Conservation (phyloP, 371 early-diverging fungal species). For the Smittium culicis region DNA sequence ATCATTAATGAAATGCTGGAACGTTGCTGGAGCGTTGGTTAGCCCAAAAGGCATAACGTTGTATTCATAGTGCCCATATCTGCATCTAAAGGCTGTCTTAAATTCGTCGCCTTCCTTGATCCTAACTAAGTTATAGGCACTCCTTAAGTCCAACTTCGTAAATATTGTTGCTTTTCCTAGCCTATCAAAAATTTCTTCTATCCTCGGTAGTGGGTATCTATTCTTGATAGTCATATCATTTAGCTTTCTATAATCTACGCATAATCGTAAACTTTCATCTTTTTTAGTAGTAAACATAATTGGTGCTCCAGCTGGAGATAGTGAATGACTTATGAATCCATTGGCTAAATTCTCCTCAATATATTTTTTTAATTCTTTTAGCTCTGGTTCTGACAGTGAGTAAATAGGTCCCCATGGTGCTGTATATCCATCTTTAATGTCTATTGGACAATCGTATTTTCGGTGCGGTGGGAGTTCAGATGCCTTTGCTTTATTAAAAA, state of each 20-base stretch:
- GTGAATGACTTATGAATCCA: conserved; percentile 11
- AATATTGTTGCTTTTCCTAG: conserved; percentile 18
- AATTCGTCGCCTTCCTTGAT: conserved; percentile 17
- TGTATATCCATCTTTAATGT: neutral
- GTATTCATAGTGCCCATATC: conserved; percentile 32
- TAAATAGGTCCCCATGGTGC: conserved; percentile 12
- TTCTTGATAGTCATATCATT: conserved; percentile 34
- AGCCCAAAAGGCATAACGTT: conserved; percentile 40
- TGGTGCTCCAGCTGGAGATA: conserved; percentile 38
- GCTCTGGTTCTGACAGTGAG: conserved; percentile 9
- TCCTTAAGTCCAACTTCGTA: conserved; percentile 23
- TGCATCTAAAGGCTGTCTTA: conserved; percentile 39
- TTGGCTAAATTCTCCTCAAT: conserved; percentile 6
- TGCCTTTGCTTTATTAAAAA: conserved; percentile 4
- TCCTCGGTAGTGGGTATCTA: conserved; percentile 23
- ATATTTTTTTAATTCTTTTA: conserved; percentile 10
- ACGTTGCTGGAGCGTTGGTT: conserved; percentile 19
- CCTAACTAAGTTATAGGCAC: conserved; percentile 31
- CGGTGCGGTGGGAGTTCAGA: neutral
- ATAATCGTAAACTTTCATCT: conserved; percentile 34
- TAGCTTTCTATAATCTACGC: conserved; percentile 35
- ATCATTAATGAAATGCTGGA: conserved; percentile 10
- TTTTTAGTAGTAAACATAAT: conserved; percentile 43
- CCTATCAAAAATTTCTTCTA: conserved; percentile 26
- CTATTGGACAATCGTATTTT: conserved; percentile 10